Conservation (phyloP, 1,139 yeast species). For the Yamadazyma trypodendri region DNA sequence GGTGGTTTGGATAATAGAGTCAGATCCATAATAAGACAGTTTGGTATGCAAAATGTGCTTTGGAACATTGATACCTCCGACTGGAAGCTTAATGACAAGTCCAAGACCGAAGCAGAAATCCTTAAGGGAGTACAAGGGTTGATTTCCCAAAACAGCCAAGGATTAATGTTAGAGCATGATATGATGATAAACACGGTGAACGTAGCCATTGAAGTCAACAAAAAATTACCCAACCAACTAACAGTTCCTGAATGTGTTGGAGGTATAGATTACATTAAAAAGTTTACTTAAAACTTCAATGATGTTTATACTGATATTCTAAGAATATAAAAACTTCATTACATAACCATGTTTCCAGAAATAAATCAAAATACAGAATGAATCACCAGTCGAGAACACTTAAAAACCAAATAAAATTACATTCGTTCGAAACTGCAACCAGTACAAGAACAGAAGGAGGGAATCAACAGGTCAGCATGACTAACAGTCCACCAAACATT, state of each 20-base stretch:
- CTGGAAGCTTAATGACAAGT: constrained; percentile 63
- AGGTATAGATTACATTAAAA: constrained; percentile 50
- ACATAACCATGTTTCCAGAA: not conserved
- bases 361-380: not conserved
- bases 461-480: not conserved
- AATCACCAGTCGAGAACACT: constrained; percentile 1
- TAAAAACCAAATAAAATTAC: constrained; percentile 1
- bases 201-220: constrained; percentile 58
- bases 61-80: constrained; percentile 95
- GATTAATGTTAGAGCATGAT: constrained; percentile 85
- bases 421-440: not conserved
- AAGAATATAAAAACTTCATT: not conserved
- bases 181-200: constrained; percentile 65
- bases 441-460: not conserved
- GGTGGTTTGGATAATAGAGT: constrained; percentile 91
- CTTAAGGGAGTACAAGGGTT: constrained; percentile 45
- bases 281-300: constrained; percentile 15
- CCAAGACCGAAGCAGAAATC: constrained; percentile 50
- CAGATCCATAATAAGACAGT: constrained; percentile 73
- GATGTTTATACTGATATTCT: not conserved
- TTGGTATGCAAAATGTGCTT: constrained; percentile 82
- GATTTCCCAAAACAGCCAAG: constrained; percentile 50
- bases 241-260: constrained; percentile 86
- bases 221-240: constrained; percentile 49
- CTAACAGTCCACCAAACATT: not conserved